These are phyloP conservation scores for Sanchytrium tribonematis DNA, from an alignment of 371 early-diverging fungal species.

Conservation along the genomic window DNA sequence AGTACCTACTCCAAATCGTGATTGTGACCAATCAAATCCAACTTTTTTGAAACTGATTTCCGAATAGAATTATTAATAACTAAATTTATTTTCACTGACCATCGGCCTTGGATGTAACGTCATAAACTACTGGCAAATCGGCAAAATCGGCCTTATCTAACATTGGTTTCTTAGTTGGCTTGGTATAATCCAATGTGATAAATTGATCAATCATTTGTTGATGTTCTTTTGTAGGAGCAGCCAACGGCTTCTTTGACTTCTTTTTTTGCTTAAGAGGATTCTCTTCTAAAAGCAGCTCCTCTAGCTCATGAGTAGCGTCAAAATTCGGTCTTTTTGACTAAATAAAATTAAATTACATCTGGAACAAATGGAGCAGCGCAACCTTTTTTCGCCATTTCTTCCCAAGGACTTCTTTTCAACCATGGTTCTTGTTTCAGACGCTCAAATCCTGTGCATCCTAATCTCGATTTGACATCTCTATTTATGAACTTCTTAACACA, in stretches of 20 bases:
- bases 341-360: conserved; percentile 7
- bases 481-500: conserved; percentile 16
- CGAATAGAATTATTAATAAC: no score
- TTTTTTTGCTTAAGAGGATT: conserved; percentile 31
- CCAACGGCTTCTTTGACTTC: not conserved
- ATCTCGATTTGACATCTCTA: conserved; percentile 17
- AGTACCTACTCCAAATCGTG: no score
- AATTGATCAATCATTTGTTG: not conserved
- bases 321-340: conserved; percentile 27
- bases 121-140: not conserved
- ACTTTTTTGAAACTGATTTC: no score
- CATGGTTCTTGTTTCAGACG: conserved; percentile 15
- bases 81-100: not conserved
- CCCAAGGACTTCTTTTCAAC: conserved; percentile 18
- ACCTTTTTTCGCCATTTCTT: conserved; percentile 14
- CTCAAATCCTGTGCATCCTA: conserved; percentile 14
- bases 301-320: conserved; percentile 73
- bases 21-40: no score
- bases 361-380: conserved; percentile 19
- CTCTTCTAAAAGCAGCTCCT: conserved; percentile 63
- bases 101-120: not conserved
- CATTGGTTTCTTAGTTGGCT: not conserved
- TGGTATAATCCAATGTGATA: not conserved
- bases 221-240: not conserved
- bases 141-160: not conserved